Evolutionary conservation across 1,284 basidiomycete species (phyloP).

Genomic region (Ustilago nuda): DNA sequence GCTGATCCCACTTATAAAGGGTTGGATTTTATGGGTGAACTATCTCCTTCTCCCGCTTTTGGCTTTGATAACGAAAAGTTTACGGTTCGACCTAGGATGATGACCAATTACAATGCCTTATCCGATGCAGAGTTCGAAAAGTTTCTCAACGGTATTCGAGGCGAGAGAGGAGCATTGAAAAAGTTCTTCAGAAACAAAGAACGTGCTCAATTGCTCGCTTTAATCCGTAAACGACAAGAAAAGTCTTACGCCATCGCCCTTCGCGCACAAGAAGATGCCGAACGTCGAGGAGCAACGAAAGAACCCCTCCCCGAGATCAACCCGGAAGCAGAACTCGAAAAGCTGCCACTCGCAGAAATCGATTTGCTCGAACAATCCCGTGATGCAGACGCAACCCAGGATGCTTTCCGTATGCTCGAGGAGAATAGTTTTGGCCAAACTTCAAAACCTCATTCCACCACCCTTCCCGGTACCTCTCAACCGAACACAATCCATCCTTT

Average conservation of each 20-base stretch:
- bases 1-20: slow-evolving; percentile 47
- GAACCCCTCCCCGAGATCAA: slow-evolving; percentile 45
- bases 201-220: slow-evolving; percentile 30
- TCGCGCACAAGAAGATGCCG: slow-evolving; percentile 41
- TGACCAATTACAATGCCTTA: slow-evolving; percentile 62
- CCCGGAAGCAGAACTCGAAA: slow-evolving; percentile 48
- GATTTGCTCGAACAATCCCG: slow-evolving; percentile 51
- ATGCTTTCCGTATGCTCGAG: slow-evolving; percentile 44
- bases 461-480: slow-evolving; percentile 39
- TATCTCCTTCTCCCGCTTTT: slow-evolving; percentile 31
- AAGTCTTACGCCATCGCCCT: slow-evolving; percentile 36
- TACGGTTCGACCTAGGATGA: slow-evolving; percentile 48
- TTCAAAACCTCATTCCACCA: slow-evolving; percentile 2
- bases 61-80: slow-evolving; percentile 48
- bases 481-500: slow-evolving; percentile 55
- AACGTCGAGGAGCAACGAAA: slow-evolving; percentile 36
- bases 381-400: slow-evolving; percentile 39
- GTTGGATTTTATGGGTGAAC: slow-evolving; percentile 48
- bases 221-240: slow-evolving; percentile 44
- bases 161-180: slow-evolving; percentile 32
- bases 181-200: slow-evolving; percentile 42
- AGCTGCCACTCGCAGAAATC: slow-evolving; percentile 40
- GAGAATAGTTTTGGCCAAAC: slow-evolving; percentile 19
- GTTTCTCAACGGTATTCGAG: slow-evolving; percentile 50
- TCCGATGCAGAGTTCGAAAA: slow-evolving; percentile 54